These are phyloP conservation scores for Jamesozyma spencerorum DNA, from an alignment of 805 yeast species.

Conservation along the genomic window DNA sequence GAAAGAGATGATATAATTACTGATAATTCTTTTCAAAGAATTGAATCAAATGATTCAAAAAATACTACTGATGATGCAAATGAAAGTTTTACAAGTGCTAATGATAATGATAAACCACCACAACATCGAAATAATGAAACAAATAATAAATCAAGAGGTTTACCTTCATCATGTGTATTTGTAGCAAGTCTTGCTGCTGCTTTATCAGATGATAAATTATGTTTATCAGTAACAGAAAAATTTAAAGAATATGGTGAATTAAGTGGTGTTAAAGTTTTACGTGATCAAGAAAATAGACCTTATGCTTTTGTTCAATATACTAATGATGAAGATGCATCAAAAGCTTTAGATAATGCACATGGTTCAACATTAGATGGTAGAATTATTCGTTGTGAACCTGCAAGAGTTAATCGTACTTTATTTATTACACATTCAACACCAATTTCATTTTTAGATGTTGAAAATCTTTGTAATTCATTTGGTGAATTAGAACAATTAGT, in stretches of 20 bases:
- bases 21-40: background rate
- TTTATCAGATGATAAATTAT: conserved; percentile 60
- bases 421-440: conserved; percentile 37
- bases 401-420: conserved; percentile 82
- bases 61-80: too few relatives aligned
- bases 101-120: background rate
- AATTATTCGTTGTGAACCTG: conserved; percentile 77
- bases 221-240: conserved; percentile 57
- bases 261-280: conserved; percentile 66
- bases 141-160: conserved; percentile 38
- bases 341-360: conserved; percentile 62
- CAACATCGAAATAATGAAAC: background rate
- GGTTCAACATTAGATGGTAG: conserved; percentile 63
- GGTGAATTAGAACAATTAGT: conserved; percentile 72
- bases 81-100: background rate
- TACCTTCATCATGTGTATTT: conserved; percentile 82
- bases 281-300: conserved; percentile 77
- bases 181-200: conserved; percentile 72
- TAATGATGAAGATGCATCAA: conserved; percentile 56
- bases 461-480: conserved; percentile 36
- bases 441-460: conserved; percentile 30
- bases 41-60: background rate
- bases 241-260: conserved; percentile 65
- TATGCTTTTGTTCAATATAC: conserved; percentile 88
- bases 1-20: background rate